Evolutionary conservation across 179 eudicot species (phyloP).

Genomic region (Vitellaria paradoxa): DNA sequence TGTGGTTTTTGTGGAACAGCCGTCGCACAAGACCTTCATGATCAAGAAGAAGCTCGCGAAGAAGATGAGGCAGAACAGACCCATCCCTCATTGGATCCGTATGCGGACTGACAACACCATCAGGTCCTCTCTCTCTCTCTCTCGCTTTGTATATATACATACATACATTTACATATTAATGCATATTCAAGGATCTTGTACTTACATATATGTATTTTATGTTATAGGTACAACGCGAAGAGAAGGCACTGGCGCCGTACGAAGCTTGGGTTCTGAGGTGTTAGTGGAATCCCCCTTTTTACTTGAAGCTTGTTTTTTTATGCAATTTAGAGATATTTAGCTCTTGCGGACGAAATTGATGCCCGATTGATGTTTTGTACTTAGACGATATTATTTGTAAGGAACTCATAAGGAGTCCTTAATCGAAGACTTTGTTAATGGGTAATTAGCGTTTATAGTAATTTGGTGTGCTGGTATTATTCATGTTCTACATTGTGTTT

Average conservation of each 20-base stretch:
- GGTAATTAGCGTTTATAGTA: not conserved
- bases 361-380: not conserved
- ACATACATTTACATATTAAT: no score
- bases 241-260: slow-evolving; percentile 51
- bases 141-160: not conserved
- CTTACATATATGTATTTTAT: not conserved
- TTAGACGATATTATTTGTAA: not conserved
- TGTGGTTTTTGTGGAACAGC: slow-evolving; percentile 19
- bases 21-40: slow-evolving; percentile 42
- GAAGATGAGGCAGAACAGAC: slow-evolving; percentile 48
- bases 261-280: slow-evolving; percentile 36
- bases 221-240: slow-evolving; percentile 37
- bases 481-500: no score
- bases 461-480: not conserved
- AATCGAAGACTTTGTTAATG: not conserved
- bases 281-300: not conserved
- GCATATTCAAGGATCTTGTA: not conserved
- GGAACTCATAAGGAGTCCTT: slow-evolving; percentile 1
- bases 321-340: not conserved
- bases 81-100: slow-evolving; percentile 43
- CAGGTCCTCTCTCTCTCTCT: slow-evolving; percentile 2
- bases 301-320: not conserved
- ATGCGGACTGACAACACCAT: slow-evolving; percentile 42
- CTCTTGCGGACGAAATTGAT: not conserved
- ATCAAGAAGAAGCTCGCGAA: slow-evolving; percentile 45